Conservation (phyloP, 1,284 basidiomycete species). For the Irpex sp. region DNA sequence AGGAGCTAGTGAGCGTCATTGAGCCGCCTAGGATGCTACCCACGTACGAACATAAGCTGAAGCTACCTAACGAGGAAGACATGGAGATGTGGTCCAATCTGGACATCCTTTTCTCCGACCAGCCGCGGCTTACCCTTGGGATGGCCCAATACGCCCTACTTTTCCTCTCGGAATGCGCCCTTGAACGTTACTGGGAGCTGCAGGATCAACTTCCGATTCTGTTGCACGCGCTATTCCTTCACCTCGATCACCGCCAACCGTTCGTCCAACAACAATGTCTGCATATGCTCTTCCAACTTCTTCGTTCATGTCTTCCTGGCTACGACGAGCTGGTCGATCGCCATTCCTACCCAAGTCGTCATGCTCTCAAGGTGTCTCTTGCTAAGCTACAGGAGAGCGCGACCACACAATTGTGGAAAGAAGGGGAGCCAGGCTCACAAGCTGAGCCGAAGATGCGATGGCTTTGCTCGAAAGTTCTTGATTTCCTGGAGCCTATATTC, state of each 20-base stretch:
- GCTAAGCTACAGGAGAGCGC: slow-evolving; percentile 49
- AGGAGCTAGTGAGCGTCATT: slow-evolving; percentile 82
- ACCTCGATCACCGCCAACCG: slow-evolving; percentile 74
- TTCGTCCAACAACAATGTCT: slow-evolving; percentile 73
- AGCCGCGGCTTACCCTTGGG: slow-evolving; percentile 65
- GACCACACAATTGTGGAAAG: slow-evolving; percentile 60
- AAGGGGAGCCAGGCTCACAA: slow-evolving; percentile 56
- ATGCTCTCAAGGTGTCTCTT: slow-evolving; percentile 49
- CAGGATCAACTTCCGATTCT: slow-evolving; percentile 69
- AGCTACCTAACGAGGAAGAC: slow-evolving; percentile 66
- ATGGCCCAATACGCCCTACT: slow-evolving; percentile 87
- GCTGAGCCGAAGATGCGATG: slow-evolving; percentile 66
- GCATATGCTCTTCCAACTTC: slow-evolving; percentile 74
- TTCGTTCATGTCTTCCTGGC: slow-evolving; percentile 75
- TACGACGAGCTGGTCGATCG: slow-evolving; percentile 65
- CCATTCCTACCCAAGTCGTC: slow-evolving; percentile 40
- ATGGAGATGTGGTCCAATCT: slow-evolving; percentile 73
- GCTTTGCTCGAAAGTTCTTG: slow-evolving; percentile 66
- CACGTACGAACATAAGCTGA: slow-evolving; percentile 66
- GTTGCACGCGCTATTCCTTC: slow-evolving; percentile 80
- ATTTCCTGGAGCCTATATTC: slow-evolving; percentile 66
- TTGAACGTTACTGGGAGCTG: slow-evolving; percentile 79
- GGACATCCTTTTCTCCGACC: slow-evolving; percentile 68
- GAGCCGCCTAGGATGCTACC: slow-evolving; percentile 84
- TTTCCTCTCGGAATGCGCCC: slow-evolving; percentile 80